A percentile compares a stretch with the other conserved stretches of the same genome.
These are phyloP conservation scores for Saccharomycopsis crataegensis DNA, from an alignment of 1,139 yeast genomes.

Conservation along the genomic window DNA sequence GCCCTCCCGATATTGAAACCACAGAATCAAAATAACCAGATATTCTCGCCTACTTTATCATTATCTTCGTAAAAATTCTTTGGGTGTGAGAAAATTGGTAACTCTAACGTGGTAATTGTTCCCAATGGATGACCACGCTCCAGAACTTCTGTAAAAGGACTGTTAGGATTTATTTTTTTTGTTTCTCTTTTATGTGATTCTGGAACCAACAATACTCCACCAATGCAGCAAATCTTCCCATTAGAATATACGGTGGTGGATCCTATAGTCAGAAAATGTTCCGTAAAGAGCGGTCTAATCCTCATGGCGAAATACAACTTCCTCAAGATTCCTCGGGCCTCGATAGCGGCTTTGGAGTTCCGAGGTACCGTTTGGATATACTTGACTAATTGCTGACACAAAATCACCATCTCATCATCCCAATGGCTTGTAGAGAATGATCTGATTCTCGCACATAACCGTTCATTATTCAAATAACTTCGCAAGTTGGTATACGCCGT, in stretches of 20 bases:
- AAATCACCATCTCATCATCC: not conserved
- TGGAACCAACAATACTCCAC: not conserved
- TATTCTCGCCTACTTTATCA: not conserved
- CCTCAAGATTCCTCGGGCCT: not conserved
- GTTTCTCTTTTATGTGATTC: not conserved
- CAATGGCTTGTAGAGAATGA: not conserved
- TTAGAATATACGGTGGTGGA: not conserved
- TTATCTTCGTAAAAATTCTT: not conserved
- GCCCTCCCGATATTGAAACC: too few relatives aligned
- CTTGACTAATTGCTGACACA: not conserved
- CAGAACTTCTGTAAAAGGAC: not conserved
- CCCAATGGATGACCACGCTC: conserved; percentile 8
- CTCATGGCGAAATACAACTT: not conserved
- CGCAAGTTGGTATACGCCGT: not conserved
- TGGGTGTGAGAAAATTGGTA: not conserved
- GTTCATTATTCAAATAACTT: not conserved
- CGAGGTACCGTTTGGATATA: too few relatives aligned
- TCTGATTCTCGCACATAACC: not conserved
- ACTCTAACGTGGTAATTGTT: not conserved
- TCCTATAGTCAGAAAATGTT: not conserved
- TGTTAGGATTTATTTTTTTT: not conserved
- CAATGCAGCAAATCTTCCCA: conserved; percentile 3
- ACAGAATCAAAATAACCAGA: too few relatives aligned
- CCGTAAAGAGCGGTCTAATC: not conserved
- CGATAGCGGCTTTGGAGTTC: not conserved